Base-by-base conservation (phyloP, 2,329 filamentous ascomycete genomes). In the Curvularia lunata region DNA sequence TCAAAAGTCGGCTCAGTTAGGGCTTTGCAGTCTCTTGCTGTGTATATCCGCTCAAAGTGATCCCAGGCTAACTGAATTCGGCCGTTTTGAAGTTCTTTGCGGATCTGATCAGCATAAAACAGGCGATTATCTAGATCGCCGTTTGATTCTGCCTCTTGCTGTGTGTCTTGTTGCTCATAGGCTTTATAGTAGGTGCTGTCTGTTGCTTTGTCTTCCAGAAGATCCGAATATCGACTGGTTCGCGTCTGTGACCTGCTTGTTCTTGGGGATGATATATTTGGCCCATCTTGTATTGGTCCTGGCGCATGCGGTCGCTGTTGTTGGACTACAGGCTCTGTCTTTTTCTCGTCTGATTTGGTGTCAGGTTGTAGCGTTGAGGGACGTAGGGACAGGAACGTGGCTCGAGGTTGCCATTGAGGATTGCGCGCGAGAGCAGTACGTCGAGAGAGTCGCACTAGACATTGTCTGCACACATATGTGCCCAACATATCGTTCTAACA, bases 381-480 rank as follows among this genome's bases (percentile, higher is more conserved):
- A 28, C 62, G 62, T 30, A 76, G 58, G 45, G 73, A 75, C 41
- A 73, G 56, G 54, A 77, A 73, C 10, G 72, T 71, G 52, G 73
- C 70, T 59, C 64, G 61, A 30, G 69, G 54, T 46, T 72, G 72
- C 69, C 70, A 73, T 71, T 72, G 73, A 19, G 59, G 60, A 25
- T 47, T 56, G 37, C 52, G 63, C 5, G 52, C 38, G 25, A 46
- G 46, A 6, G 43, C 37, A 38, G 51, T 45, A 57, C 60, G 68
- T 50, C 59, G 63, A 4, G 49, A 38, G 10, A 75, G 62, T 9
- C 65, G 67, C 28, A 54, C 48, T 47, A 71, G 69, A 56, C 75
- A 77, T 57, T 71, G 71, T 9, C 66, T 68, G 54, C 75, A 76
- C 23, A 76, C 58, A 57, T 76, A 73, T 5, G 72, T 67, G 64